Evolutionary conservation across 2,329 filamentous ascomycete genomes (phyloP), one percentile per base, ranked within the genome.

Genomic region (Byssoonygena ceratinophila): DNA sequence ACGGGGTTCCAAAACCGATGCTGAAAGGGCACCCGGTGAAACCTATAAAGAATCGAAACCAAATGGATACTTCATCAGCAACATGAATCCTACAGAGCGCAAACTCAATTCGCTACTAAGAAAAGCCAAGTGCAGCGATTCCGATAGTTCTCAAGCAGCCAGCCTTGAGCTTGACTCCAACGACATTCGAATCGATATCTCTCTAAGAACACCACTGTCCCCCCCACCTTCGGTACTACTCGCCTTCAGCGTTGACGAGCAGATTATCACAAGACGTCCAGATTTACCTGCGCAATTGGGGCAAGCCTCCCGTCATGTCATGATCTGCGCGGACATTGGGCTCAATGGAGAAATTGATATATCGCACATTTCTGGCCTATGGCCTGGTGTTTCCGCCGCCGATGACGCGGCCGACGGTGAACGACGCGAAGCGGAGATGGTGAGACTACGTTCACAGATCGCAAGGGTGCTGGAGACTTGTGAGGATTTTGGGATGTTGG

Each of bases 21-120:
- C 53, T 52, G 29, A 32, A 46, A 37, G 47, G 57, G 18, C 16
- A 44, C 29, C 54, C 51, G 43, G 49, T 27, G 16, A 47, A n/a
- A 47, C 52, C 5, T 23, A 37, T 12, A 52, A 46, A 8, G 31
- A 39, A 31, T 25, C 54, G 34, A 47, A 51, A 37, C 49, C 29
- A 49, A 54, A 45, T 16, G 46, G 47, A 31, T 53, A 40, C 14
- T 53, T 37, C 25, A 52, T 55, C n/a, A 71, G 77, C 57, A 70
- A 78, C 50, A 61, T 66, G 23, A 64, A 70, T 36, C 61, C 64
- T 3, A 65, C 64, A 18, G 62, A 68, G 14, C 71, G 73, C 0
- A 83, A 85, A 62, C 77, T 81, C 54, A 69, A 74, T 18, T 74
- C 73, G 11, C 73, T 91, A 16, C 71, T 72, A 22, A 57, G 58